Percentiles rank a stretch among this genome's conserved stretches.
phyloP scores from a whole-genome alignment of 306 rosid species.

The Delonix regia region DNA sequence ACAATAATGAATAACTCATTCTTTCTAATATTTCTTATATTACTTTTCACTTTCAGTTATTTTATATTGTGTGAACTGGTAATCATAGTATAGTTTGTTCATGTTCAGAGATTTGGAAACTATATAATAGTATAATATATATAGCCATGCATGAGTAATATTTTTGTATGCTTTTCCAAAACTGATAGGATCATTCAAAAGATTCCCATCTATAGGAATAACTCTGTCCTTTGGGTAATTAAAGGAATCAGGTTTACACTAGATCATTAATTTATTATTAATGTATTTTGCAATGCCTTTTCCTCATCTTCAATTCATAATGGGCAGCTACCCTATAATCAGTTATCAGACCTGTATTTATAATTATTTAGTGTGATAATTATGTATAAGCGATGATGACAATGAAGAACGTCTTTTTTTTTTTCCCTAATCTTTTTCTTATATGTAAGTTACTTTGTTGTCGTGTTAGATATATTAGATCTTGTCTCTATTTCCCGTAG shows the following conservation, averaged over 20 bases:
- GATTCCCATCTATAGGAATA: neutral
- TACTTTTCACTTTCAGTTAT: neutral
- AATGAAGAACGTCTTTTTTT: neutral
- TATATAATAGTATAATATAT: neutral
- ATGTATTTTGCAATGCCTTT: too few relatives aligned
- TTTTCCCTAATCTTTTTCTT: neutral
- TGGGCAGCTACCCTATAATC: too few relatives aligned
- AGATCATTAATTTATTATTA: too few relatives aligned
- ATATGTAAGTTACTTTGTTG: neutral
- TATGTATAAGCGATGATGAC: neutral
- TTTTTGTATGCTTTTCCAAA: neutral
- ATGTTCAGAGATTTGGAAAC: neutral
- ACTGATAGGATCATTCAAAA: neutral
- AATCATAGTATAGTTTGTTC: neutral
- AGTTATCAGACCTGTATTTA: too few relatives aligned
- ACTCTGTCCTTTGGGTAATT: too few relatives aligned
- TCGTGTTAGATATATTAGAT: neutral
- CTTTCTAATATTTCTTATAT: neutral
- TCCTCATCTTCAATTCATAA: too few relatives aligned
- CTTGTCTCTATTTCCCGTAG: neutral
- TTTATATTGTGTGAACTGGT: neutral
- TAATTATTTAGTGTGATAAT: neutral
- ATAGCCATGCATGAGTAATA: neutral
- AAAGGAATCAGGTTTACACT: too few relatives aligned
- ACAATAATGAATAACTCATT: slow-evolving; percentile 5